These are phyloP conservation scores for Pyrenochaeta sp. DNA, from an alignment of 2,329 filamentous ascomycete species.

Conservation along the genomic window DNA sequence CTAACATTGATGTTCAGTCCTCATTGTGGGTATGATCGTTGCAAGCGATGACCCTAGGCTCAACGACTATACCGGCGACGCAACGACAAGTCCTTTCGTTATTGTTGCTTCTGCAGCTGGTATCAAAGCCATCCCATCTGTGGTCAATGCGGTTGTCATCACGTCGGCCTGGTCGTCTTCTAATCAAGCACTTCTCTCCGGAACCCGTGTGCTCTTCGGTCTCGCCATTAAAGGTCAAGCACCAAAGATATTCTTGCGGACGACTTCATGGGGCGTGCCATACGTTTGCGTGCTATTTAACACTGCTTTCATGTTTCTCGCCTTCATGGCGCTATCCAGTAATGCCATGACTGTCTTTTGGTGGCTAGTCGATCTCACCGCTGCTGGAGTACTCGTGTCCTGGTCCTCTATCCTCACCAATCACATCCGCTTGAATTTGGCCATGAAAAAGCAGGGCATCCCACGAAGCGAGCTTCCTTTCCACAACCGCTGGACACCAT, in stretches of 20 bases:
- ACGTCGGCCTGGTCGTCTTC: conserved; percentile 68
- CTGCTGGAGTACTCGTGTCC: conserved; percentile 60
- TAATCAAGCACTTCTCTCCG: conserved; percentile 68
- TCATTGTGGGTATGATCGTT: conserved; percentile 51
- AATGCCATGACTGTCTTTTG: conserved; percentile 61
- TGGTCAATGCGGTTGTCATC: conserved; percentile 26
- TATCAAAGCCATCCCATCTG: conserved; percentile 43
- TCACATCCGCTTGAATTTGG: conserved; percentile 63
- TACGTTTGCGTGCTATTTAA: too few species aligned
- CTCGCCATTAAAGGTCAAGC: conserved; percentile 60
- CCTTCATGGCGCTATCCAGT: conserved; percentile 58
- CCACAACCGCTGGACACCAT: conserved; percentile 49
- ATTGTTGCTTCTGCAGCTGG: conserved; percentile 56
- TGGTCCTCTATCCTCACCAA: conserved; percentile 64
- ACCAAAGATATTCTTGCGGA: conserved; percentile 58
- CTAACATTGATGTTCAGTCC: too few species aligned
- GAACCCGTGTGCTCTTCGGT: conserved; percentile 59
- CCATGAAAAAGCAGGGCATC: conserved; percentile 59
- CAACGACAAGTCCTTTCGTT: conserved; percentile 58
- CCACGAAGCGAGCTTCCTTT: conserved; percentile 52
- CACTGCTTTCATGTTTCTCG: conserved; percentile 53
- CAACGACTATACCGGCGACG: not conserved
- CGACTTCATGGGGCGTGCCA: conserved; percentile 53
- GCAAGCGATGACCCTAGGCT: conserved; percentile 29
- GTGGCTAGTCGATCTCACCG: conserved; percentile 75